phyloP scores from a whole-genome alignment of 805 yeast genomes.

The Wickerhamomyces sydowiorum region DNA sequence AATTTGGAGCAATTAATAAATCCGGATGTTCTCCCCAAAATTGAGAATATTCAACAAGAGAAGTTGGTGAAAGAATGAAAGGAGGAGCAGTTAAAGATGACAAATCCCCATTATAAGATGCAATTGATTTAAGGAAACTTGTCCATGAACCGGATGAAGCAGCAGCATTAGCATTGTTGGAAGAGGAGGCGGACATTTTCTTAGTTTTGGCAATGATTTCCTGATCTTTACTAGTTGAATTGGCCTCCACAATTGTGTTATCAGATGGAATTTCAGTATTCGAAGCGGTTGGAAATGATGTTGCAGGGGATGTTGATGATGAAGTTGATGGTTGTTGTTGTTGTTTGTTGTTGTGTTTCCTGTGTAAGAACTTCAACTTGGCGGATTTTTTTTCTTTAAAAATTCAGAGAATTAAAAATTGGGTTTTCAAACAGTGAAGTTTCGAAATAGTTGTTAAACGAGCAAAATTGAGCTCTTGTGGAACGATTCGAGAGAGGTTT shows the following conservation, averaged over 20 bases:
- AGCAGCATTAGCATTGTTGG: constrained; percentile 29
- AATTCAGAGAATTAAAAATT: not conserved
- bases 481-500: too few species aligned
- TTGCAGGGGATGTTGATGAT: not conserved
- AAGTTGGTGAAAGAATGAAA: constrained; percentile 85
- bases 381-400: not conserved
- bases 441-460: too few species aligned
- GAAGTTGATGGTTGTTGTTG: not conserved
- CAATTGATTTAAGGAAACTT: constrained; percentile 82
- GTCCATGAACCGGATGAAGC: constrained; percentile 66
- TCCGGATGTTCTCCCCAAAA: constrained; percentile 96
- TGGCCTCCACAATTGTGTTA: not conserved
- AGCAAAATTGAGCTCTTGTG: too few species aligned
- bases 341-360: not conserved
- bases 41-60: constrained; percentile 86
- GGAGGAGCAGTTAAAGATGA: constrained; percentile 97
- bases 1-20: constrained; percentile 67
- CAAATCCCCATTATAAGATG: constrained; percentile 89
- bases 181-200: constrained; percentile 27
- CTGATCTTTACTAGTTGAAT: not conserved
- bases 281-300: not conserved
- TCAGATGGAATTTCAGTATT: not conserved
- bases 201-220: not conserved
- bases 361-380: constrained; percentile 17
- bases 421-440: too few species aligned